Evolutionary conservation across 768 basidiomycete species (phyloP), one percentile per base, ranked within the genome.

Genomic region (Baorangia bicolor): DNA sequence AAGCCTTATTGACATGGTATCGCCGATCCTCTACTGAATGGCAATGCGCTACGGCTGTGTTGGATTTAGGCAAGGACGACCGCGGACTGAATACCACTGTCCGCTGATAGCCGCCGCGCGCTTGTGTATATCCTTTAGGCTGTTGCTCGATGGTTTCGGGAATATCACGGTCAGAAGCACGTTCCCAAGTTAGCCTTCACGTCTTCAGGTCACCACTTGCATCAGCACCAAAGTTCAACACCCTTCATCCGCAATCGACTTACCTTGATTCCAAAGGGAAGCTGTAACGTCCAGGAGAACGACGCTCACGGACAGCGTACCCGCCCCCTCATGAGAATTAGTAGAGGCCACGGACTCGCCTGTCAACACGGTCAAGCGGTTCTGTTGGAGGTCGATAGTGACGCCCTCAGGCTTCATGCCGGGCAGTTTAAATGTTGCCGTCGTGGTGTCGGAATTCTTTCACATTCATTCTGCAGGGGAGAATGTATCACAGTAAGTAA

Each of bases 341-440:
- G n/a, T n/a, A n/a, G n/a, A n/a, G n/a, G n/a, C n/a, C n/a, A n/a
- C n/a, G n/a, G n/a, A n/a, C n/a, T n/a, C 75, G 37, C 78, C 82
- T 0, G 77, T n/a, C n/a, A n/a, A 75, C 35, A 83, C 69, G 5
- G 70, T 78, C 53, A 83, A 68, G 35, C 75, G 74, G 52, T 74
- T 72, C 53, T 79, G 74, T 42, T 74, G 73, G 25, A 81, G 66
- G 56, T 80, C 76, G 47, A 83, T 77, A 33, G 65, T 66, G 47
- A 83, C 75, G 50, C 79, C 73, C 49, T 79, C 77, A 61, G 78
- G 78, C 59, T 74, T 77, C 49, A 83, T 59, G 7, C 82, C 80
- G 4, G 53, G 53, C 2, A 55, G 27, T 7, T 49, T 47, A 5
- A 55, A 41, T 11, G 76, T 76, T 12, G 81, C 81, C 4, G 78